Evolutionary conservation across 2,329 filamentous ascomycete species (phyloP), one percentile per base, ranked within the genome.

Genomic region (Parastagonospora avenae): DNA sequence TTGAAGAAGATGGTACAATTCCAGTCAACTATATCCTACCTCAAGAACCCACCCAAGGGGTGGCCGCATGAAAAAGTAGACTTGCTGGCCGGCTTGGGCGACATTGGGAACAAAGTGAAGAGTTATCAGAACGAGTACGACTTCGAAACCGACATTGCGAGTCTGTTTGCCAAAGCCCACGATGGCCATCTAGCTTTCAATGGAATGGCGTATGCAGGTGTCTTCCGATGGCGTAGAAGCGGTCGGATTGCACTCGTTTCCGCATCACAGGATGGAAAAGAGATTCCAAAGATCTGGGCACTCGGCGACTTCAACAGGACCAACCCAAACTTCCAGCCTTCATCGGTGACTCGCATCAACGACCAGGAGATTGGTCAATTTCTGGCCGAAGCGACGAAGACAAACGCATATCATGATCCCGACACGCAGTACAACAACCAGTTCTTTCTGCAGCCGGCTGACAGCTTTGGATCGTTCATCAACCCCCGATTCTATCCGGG

Each of bases 71-170:
- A 73, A 30, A 55, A 62, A 9, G 70, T 77, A 3, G 76, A 78
- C 42, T 45, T 79, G 5, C 40, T 73, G 4, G 66, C 54, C 7
- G 74, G 72, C 0, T 48, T 77, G 14, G 66, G 76, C 5, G 60
- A 71, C 7, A 72, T 78, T 16, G 52, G 50, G 12, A 59, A 55
- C 4, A 70, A 69, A 31, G 63, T 77, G 2, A 50, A 62, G 1
- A 55, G 59, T 3, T 78, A 77, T 45, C 56, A 53, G 5, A 76
- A 74, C 42, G 74, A 77, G 49, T 77, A 71, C 46, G 75, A 76
- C 35, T 75, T 77, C 24, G 74, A 78, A 54, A 58, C 55, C 14
- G 76, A 71, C 32, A 71, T 74, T 46, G 64, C 70, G 8, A 48
- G 48, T 1, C 51, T 74, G 24, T 42, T 74, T 8, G 52, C 57